Percentiles rank a stretch among this genome's conserved stretches.
Conservation (phyloP, 1,139 yeast genomes). For the Yamadazyma sp. region DNA sequence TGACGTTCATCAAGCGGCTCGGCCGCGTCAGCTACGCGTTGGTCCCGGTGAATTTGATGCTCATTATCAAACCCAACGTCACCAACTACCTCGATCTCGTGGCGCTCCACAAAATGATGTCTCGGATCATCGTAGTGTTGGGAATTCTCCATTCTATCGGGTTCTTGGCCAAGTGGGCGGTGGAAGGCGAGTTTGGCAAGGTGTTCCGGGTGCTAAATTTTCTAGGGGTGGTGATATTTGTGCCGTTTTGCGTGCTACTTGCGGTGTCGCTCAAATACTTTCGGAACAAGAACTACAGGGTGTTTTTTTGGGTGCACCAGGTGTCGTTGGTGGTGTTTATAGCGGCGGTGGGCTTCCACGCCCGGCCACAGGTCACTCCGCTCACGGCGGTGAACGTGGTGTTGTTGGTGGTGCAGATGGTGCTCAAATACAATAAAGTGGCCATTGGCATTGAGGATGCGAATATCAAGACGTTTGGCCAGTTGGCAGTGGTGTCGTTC, state of each 20-base stretch:
- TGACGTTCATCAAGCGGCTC: constrained; percentile 34
- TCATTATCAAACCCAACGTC: constrained; percentile 56
- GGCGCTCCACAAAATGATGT: constrained; percentile 76
- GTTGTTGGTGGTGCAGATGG: constrained; percentile 26
- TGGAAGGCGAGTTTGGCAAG: constrained; percentile 37
- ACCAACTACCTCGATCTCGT: constrained; percentile 55
- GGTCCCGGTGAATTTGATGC: constrained; percentile 61
- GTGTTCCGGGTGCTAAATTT: constrained; percentile 50
- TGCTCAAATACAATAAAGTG: constrained; percentile 16
- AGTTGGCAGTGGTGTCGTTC: constrained; percentile 26
- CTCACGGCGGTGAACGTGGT: constrained; percentile 20
- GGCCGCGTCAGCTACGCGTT: constrained; percentile 67
- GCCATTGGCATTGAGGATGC: constrained; percentile 3
- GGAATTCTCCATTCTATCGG: constrained; percentile 58
- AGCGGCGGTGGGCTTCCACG: constrained; percentile 36
- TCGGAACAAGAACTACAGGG: constrained; percentile 25
- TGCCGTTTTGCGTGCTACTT: constrained; percentile 42
- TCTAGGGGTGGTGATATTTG: constrained; percentile 58
- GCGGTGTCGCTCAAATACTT: constrained; percentile 51
- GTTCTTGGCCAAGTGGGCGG: constrained; percentile 49
- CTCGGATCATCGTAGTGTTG: constrained; percentile 58
- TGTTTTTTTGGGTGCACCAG: constrained; percentile 38
- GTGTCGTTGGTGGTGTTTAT: constrained; percentile 30
- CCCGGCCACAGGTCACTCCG: constrained; percentile 40
- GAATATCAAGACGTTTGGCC: constrained; percentile 16